phyloP scores from a whole-genome alignment of 164 flowering plant genomes.

The Chimonanthus salicifolius region DNA sequence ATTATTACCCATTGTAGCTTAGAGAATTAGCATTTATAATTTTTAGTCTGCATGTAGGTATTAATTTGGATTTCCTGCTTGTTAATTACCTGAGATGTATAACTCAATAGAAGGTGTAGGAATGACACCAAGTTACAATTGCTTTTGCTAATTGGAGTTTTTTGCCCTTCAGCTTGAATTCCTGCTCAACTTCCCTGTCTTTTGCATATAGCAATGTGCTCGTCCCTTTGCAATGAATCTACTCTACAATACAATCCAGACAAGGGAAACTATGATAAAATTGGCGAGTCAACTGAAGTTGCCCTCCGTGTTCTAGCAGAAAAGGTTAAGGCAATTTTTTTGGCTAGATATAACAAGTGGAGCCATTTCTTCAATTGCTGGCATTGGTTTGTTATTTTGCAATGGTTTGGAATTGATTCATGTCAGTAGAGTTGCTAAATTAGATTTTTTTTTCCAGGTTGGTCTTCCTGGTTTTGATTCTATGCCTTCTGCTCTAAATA shows the following conservation, averaged over 20 bases:
- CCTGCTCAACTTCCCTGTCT: slow-evolving; percentile 89
- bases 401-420: not conserved
- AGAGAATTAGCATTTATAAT: no score
- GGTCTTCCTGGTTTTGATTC: slow-evolving; percentile 99
- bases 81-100: no score
- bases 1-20: no score
- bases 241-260: slow-evolving; percentile 85
- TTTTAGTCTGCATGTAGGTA: no score
- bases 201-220: slow-evolving; percentile 91
- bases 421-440: not conserved
- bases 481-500: slow-evolving; percentile 86
- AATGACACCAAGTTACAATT: no score
- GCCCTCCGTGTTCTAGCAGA: slow-evolving; percentile 93
- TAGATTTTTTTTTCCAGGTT: slow-evolving; percentile 41
- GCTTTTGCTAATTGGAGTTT: not conserved
- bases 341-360: not conserved
- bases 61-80: no score
- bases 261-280: slow-evolving; percentile 80
- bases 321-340: slow-evolving; percentile 47
- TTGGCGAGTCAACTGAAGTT: slow-evolving; percentile 98
- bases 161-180: slow-evolving; percentile 61
- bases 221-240: slow-evolving; percentile 97
- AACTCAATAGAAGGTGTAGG: no score
- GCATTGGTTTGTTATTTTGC: not conserved
- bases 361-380: not conserved